Evolutionary conservation across 1,284 basidiomycete species (phyloP).

Genomic region (Austroboletus niveus): DNA sequence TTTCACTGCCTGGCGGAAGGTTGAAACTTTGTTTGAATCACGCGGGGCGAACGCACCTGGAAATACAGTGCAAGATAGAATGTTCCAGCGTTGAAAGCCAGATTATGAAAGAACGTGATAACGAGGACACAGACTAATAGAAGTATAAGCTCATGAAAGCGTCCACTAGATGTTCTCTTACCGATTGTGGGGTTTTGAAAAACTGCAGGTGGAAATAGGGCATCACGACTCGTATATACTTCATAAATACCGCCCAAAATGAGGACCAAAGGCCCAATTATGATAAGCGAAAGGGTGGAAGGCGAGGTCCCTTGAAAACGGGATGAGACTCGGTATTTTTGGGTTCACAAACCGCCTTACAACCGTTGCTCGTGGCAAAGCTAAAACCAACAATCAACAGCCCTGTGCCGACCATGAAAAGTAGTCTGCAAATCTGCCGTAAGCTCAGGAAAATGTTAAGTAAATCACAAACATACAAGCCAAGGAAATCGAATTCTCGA

Average conservation of each 20-base stretch:
- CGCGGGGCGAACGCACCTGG: conserved; percentile 49
- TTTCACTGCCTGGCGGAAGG: conserved; percentile 53
- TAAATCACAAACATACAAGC: conserved; percentile 53
- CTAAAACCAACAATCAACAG: conserved; percentile 75
- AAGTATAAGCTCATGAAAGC: conserved; percentile 18
- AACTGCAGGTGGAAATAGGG: conserved; percentile 63
- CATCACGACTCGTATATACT: conserved; percentile 58
- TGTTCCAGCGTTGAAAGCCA: conserved; percentile 77
- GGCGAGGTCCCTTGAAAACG: conserved; percentile 53
- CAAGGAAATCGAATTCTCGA: conserved; percentile 67
- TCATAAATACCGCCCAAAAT: conserved; percentile 64
- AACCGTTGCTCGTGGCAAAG: conserved; percentile 63
- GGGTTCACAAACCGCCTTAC: conserved; percentile 43
- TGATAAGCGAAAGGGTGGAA: conserved; percentile 59
- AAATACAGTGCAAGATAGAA: conserved; percentile 80
- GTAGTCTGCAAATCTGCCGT: conserved; percentile 42
- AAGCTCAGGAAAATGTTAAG: conserved; percentile 16
- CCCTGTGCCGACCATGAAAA: conserved; percentile 75
- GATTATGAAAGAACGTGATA: conserved; percentile 74
- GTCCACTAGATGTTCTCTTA: conserved; percentile 33
- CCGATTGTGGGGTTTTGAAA: conserved; percentile 61
- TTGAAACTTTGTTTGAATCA: conserved; percentile 9
- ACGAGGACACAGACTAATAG: conserved; percentile 58
- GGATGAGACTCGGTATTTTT: conserved; percentile 12
- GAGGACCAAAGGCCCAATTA: conserved; percentile 52